A percentile compares a stretch with the other conserved stretches of the same genome.
Conservation (phyloP, 2,329 filamentous ascomycete species). For the Orbilia quercus region DNA sequence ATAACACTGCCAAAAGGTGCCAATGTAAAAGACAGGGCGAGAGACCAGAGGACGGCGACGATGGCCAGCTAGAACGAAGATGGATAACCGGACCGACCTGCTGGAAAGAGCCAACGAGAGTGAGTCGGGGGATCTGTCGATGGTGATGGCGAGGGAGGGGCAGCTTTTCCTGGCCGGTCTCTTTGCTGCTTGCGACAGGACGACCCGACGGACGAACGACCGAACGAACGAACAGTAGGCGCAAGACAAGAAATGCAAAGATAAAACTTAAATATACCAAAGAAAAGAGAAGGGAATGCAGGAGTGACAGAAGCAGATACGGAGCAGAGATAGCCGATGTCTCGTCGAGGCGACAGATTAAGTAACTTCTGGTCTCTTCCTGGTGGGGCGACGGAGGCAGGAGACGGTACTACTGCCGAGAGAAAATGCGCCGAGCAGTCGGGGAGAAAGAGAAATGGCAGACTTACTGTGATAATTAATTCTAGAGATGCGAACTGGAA, state of each 20-base stretch:
- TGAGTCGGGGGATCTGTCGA: conserved; percentile 40
- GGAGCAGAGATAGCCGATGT: conserved; percentile 10
- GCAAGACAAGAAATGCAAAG: conserved; percentile 1
- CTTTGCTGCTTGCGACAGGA: conserved; percentile 28
- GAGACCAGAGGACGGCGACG: conserved; percentile 15
- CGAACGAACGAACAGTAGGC: too few species aligned
- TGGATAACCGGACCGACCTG: conserved; percentile 32
- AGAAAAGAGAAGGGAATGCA: conserved; percentile 1
- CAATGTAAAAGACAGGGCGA: conserved; percentile 28
- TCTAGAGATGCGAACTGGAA: too few species aligned
- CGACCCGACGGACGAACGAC: conserved; percentile 19
- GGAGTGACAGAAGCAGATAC: conserved; percentile 4
- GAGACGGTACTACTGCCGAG: too few species aligned
- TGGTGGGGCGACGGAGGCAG: conserved; percentile 15
- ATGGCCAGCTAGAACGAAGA: conserved; percentile 31
- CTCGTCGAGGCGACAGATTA: too few species aligned
- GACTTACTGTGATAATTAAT: too few species aligned
- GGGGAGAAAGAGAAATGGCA: too few species aligned
- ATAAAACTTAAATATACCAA: conserved; percentile 14
- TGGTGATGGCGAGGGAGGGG: conserved; percentile 16
- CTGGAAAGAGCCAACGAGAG: conserved; percentile 43
- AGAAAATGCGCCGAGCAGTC: too few species aligned
- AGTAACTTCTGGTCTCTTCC: too few species aligned
- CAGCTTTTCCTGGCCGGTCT: background rate
- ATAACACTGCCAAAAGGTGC: conserved; percentile 38